Evolutionary conservation across 352 stramenopile genomes (phyloP).

Genomic region (Globisporangium mamillatum): DNA sequence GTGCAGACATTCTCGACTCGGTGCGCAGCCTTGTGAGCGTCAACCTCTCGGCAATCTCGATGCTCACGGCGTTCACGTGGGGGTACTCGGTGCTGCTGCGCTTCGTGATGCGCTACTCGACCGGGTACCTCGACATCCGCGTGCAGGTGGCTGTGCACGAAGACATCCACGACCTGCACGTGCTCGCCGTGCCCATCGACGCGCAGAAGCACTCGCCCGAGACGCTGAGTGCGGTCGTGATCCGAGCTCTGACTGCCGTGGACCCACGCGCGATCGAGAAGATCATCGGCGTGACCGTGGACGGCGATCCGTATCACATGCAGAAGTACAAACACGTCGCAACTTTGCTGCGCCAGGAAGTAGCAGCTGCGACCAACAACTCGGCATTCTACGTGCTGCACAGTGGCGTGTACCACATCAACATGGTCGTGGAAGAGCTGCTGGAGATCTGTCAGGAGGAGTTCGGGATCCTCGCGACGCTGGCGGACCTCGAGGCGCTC

Average conservation of each 20-base stretch:
- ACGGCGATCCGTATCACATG: constrained; percentile 52
- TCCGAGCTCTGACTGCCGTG: constrained; percentile 27
- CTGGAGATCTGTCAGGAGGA: constrained; percentile 40
- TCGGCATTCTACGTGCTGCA: constrained; percentile 41
- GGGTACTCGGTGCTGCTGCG: constrained; percentile 41
- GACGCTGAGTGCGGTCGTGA: constrained; percentile 21
- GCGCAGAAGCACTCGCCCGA: constrained; percentile 31
- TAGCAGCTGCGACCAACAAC: constrained; percentile 21
- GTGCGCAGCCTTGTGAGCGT: constrained; percentile 34
- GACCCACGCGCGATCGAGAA: constrained; percentile 39
- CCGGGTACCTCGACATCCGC: constrained; percentile 40
- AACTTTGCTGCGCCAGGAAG: constrained; percentile 25
- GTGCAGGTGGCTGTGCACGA: constrained; percentile 39
- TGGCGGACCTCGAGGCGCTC: constrained; percentile 35
- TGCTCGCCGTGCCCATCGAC: constrained; percentile 37
- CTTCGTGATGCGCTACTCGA: constrained; percentile 34
- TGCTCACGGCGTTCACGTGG: constrained; percentile 36
- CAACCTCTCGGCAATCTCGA: constrained; percentile 36
- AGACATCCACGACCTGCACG: constrained; percentile 46
- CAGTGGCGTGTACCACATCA: constrained; percentile 40
- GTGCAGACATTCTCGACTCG: constrained; percentile 22
- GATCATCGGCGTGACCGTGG: constrained; percentile 42
- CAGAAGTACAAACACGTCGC: constrained; percentile 30
- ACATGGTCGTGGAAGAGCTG: constrained; percentile 41
- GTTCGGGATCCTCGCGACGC: constrained; percentile 32